Conservation (phyloP, 2,329 filamentous ascomycete species). For the Claviceps capensis region DNA sequence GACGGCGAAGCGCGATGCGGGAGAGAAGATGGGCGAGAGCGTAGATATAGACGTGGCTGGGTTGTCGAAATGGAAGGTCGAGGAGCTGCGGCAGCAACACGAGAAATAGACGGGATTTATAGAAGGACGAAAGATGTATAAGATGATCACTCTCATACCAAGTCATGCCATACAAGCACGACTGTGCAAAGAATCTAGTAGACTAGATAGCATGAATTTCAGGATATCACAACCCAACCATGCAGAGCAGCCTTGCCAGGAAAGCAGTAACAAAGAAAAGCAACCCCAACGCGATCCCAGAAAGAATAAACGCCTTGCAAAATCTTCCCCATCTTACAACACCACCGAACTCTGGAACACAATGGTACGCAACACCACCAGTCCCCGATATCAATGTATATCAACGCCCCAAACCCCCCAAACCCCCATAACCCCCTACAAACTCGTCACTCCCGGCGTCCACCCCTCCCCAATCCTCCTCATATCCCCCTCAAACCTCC, state of each 20-base stretch:
- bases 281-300: not conserved
- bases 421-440: conserved; percentile 34
- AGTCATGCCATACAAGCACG: not conserved
- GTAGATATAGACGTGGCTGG: conserved; percentile 24
- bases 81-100: conserved; percentile 17
- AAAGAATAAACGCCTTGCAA: not conserved
- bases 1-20: conserved; percentile 2
- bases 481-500: conserved; percentile 68
- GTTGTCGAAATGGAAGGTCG: conserved; percentile 24
- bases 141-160: not conserved
- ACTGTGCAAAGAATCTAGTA: not conserved
- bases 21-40: conserved; percentile 21
- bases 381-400: not conserved
- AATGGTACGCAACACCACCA: not conserved
- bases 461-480: conserved; percentile 74
- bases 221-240: not conserved
- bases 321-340: not conserved
- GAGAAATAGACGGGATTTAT: conserved; percentile 2
- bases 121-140: not conserved
- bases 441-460: conserved; percentile 54
- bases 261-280: not conserved
- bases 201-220: not conserved
- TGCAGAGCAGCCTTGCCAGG: not conserved
- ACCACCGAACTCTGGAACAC: not conserved
- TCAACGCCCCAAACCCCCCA: not conserved